phyloP scores from a whole-genome alignment of 306 rosid genomes.

The Mimosa bimucronata region DNA sequence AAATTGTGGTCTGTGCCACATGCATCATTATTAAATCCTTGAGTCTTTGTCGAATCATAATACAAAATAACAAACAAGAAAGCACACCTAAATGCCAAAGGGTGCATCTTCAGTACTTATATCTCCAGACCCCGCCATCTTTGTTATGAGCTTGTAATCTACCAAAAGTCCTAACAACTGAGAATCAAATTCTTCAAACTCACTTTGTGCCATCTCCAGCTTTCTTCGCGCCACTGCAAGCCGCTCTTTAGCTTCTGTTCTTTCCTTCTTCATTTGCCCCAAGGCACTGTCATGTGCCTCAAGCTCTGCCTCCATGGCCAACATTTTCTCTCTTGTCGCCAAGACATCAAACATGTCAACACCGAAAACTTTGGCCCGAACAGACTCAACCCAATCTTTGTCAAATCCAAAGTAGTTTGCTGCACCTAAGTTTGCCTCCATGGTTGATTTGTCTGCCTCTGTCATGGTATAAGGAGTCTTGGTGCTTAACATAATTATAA shows the following conservation, averaged over 20 bases:
- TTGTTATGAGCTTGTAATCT: not conserved
- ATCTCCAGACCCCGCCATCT: not conserved
- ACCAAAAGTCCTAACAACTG: not conserved
- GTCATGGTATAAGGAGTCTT: not conserved
- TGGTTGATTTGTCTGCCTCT: not conserved
- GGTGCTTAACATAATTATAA: not conserved
- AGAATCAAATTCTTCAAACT: not conserved
- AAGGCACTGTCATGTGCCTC: not conserved
- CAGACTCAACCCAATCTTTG: not conserved
- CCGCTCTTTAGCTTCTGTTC: not conserved
- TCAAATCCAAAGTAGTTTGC: not conserved
- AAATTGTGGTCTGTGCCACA: no score
- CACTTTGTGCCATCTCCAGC: not conserved
- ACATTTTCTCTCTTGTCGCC: not conserved
- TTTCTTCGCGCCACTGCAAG: not conserved
- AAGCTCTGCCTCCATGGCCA: not conserved
- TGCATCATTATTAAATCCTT: no score
- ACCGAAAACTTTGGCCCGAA: not conserved
- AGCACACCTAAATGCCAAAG: not conserved
- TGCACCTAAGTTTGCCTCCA: not conserved
- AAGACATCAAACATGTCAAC: not conserved
- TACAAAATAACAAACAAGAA: not conserved
- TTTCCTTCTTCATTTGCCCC: not conserved
- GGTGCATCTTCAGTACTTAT: no score
- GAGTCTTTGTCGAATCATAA: no score